phyloP scores from a whole-genome alignment of 352 stramenopile genomes.

The Globisporangium barbulae region DNA sequence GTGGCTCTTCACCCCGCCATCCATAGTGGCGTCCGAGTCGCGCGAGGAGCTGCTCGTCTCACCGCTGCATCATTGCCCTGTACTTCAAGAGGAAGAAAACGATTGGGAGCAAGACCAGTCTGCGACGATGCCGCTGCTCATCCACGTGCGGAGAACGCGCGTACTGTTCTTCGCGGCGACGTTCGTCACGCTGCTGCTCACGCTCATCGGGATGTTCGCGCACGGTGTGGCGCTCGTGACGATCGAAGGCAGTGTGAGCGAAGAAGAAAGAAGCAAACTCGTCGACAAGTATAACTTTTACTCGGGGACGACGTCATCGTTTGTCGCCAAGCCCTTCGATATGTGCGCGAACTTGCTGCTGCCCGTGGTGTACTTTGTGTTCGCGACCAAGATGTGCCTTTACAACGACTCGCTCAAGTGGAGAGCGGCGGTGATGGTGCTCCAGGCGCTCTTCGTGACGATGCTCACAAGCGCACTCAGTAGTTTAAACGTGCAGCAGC shows the following conservation, averaged over 20 bases:
- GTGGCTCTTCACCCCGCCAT: conserved; percentile 14
- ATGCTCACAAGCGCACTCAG: conserved; percentile 45
- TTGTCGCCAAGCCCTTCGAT: conserved; percentile 42
- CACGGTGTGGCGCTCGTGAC: conserved; percentile 25
- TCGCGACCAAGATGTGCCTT: conserved; percentile 34
- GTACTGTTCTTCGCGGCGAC: conserved; percentile 21
- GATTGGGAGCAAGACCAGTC: background rate
- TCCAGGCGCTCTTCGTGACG: conserved; percentile 23
- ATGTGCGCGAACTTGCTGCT: conserved; percentile 34
- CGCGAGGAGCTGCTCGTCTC: conserved; percentile 15
- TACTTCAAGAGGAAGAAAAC: conserved; percentile 19
- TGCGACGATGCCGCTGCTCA: conserved; percentile 20
- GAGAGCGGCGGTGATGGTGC: conserved; percentile 23
- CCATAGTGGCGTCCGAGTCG: background rate
- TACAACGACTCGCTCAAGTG: conserved; percentile 42
- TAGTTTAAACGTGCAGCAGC: conserved; percentile 41
- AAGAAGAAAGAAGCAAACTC: conserved; percentile 14
- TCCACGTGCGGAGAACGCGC: conserved; percentile 23
- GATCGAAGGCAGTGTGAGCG: conserved; percentile 16
- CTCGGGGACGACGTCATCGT: conserved; percentile 29
- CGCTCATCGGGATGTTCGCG: conserved; percentile 27
- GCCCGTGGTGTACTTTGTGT: conserved; percentile 37
- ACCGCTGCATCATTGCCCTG: conserved; percentile 24
- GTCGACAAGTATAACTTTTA: conserved; percentile 56
- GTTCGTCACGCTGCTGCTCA: conserved; percentile 22